Evolutionary conservation across 495 filamentous ascomycete species (phyloP), one percentile per base, ranked within the genome.

Genomic region (Lasiosphaeria miniovina): DNA sequence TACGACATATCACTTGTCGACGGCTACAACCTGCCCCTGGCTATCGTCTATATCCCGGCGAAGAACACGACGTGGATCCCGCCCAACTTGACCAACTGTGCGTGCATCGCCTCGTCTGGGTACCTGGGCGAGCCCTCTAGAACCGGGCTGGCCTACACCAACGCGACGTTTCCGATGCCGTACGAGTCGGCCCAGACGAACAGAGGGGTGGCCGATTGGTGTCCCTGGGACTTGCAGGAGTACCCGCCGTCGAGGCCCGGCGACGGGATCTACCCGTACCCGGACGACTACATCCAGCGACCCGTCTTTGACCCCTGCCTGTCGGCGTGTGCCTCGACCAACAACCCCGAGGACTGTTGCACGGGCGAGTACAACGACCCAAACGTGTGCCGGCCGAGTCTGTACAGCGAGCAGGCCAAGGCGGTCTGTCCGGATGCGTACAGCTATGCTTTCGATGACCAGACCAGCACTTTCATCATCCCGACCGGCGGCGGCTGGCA

Each of bases 1-100:
- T 92, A 91, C 71, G 90, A 93, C 71, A 88, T 93, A 60, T 90
- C 88, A 38, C 81, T 93, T 38, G 90, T 93, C 34, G 90, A 93
- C 69, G 90, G 90, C 45, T 92, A 93, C 79, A 92, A 93, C 70
- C 73, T 93, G 8, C 88, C 88, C 6, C 62, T 93, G 54, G 86
- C 77, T 34, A 85, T 93, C 58, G 74, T 87, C 55, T 86, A 80
- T 67, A 76, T 82, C 50, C 86, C 76, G 35, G 77, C 75, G 31
- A 67, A 77, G 35, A 84, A 87, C 68, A 72, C 75, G 8, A 75
- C 72, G 11, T 79, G 80, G 61, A 83, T 91, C 60, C 86, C 87
- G 12, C 86, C 86, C 5, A 89, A 89, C 64, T 76, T 90, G n/a
- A 88, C 84, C 15, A 91, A 90, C 67, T 78, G 80, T 10, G 82